Conservation (phyloP, 352 stramenopile genomes). For the Lagenidium giganteum region DNA sequence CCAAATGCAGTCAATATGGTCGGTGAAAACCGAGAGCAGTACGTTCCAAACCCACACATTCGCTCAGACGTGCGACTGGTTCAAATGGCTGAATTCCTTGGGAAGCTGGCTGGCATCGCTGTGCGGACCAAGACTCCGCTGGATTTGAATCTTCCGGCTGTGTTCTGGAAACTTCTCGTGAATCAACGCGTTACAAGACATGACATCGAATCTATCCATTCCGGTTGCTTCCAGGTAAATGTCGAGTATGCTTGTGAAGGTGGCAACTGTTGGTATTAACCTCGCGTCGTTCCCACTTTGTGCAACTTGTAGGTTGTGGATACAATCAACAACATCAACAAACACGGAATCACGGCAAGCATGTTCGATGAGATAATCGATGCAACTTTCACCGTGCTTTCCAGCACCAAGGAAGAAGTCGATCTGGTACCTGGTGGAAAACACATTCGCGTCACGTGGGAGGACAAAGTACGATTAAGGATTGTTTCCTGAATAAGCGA, state of each 20-base stretch:
- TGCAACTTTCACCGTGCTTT: slow-evolving; percentile 85
- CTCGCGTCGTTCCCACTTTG: neutral
- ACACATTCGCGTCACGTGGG: slow-evolving; percentile 82
- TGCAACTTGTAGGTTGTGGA: slow-evolving; percentile 68
- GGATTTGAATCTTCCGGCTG: slow-evolving; percentile 85
- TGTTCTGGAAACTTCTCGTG: slow-evolving; percentile 93
- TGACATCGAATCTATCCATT: slow-evolving; percentile 84
- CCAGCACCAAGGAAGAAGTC: slow-evolving; percentile 67
- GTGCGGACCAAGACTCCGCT: slow-evolving; percentile 92
- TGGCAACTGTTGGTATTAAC: neutral
- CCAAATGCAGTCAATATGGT: slow-evolving; percentile 83
- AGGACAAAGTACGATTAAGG: slow-evolving; percentile 48
- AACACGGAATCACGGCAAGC: slow-evolving; percentile 68
- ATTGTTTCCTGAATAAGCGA: too few species aligned
- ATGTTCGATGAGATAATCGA: slow-evolving; percentile 92
- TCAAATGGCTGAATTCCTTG: slow-evolving; percentile 92
- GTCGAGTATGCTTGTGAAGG: neutral
- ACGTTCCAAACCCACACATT: slow-evolving; percentile 69
- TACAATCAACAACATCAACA: slow-evolving; percentile 79
- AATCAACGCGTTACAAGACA: slow-evolving; percentile 59
- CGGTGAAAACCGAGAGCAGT: slow-evolving; percentile 88
- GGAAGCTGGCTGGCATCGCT: slow-evolving; percentile 92
- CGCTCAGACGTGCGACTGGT: slow-evolving; percentile 42
- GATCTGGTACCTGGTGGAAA: slow-evolving; percentile 81
- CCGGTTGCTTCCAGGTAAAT: slow-evolving; percentile 66